Percentiles rank a stretch among this genome's conserved stretches.
Evolutionary conservation across 169 alveolate species (phyloP).

Genomic region (Cryptosporidium ryanae): DNA sequence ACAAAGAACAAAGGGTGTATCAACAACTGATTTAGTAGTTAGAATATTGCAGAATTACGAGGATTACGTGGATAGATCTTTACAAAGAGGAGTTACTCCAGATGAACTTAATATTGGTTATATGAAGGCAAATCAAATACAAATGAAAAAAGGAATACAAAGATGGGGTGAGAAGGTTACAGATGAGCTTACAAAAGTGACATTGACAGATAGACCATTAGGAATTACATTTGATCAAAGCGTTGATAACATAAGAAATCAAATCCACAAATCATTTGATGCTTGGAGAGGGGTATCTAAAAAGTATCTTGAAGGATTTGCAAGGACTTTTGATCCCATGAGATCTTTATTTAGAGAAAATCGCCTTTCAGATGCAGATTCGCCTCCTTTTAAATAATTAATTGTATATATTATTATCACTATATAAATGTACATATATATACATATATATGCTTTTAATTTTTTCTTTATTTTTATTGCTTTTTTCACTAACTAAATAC

Average conservation of each 20-base stretch:
- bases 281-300: conserved; percentile 80
- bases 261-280: conserved; percentile 79
- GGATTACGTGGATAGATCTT: conserved; percentile 91
- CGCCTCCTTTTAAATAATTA: conserved; percentile 36
- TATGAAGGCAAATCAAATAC: conserved; percentile 89
- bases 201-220: conserved; percentile 87
- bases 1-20: conserved; percentile 93
- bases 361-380: conserved; percentile 43
- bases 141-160: conserved; percentile 88
- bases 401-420: not conserved
- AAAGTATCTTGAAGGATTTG: conserved; percentile 80
- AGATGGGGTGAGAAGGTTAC: conserved; percentile 89
- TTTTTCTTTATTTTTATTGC: not conserved
- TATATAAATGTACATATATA: not conserved
- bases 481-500: not conserved
- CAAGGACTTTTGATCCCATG: conserved; percentile 83
- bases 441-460: not conserved
- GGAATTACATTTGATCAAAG: conserved; percentile 80
- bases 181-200: conserved; percentile 86
- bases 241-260: conserved; percentile 81
- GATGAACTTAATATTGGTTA: conserved; percentile 92
- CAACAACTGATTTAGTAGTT: conserved; percentile 95
- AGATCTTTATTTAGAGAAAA: conserved; percentile 70
- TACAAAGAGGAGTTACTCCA: conserved; percentile 93
- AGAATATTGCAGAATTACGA: conserved; percentile 95